Base-by-base conservation (phyloP, 129 eudicot genomes). In the Arctium lappa region DNA sequence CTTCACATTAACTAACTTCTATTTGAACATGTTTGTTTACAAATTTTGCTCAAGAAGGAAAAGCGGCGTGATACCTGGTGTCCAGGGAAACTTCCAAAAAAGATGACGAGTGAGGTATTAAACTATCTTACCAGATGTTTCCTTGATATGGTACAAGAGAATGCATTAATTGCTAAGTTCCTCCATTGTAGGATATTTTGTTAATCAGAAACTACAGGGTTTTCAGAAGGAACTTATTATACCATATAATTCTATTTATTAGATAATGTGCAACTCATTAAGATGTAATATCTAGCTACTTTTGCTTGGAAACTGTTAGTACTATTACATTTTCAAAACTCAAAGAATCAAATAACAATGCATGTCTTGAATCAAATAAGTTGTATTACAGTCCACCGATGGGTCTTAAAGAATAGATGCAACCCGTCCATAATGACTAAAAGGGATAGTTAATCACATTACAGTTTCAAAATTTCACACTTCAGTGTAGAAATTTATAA, bases 31-130 rank as follows among this genome's bases (percentile, higher is more conserved):
- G 12, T 75, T 82, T 27, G 79, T 60, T 70, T 74, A 42, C 29
- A 33, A 73, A 38, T 84, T 69, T 71, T 62, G 40, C 31, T 46
- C 29, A n/a, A n/a, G 34, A 74, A 96, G 98, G 94, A 88, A 63
- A 96, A 96, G 86, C 86, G 99, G 81, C 98, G 99, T 75, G 98
- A 91, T 73, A 96, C 99, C 75, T 96, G 99, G 98, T 96, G 99
- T 88, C 95, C 98, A 29, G 95, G 98, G 12, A 93, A 93, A 42
- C 91, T 91, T 69, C 53, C 89, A 34, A 82, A 82, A 80, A 89
- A 91, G 82, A 79, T 79, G 69, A 63, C 82, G 27, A 84, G 62
- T 68, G 92, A 95, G 92, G 99, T 91, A 89, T 74, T 39, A 56
- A 11, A 78, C 60, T 83, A 68, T 34, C 16, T 62, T 77, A 62